These are phyloP conservation scores for Mrakia blollopis DNA, from an alignment of 768 basidiomycete genomes.

Conservation along the genomic window DNA sequence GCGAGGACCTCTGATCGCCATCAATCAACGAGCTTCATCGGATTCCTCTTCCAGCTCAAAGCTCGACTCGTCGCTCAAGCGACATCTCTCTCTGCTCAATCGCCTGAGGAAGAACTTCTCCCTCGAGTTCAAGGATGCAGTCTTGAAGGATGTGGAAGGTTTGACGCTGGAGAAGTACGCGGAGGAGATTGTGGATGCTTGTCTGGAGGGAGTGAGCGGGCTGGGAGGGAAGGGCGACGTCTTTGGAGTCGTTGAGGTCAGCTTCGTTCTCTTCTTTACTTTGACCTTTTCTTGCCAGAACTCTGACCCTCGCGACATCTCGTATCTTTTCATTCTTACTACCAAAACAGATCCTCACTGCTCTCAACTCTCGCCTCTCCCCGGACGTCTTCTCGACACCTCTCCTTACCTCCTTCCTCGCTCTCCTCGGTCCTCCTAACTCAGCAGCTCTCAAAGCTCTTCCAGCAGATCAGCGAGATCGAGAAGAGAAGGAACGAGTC, in stretches of 20 bases:
- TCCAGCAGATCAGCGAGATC: slow-evolving; percentile 77
- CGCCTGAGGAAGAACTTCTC: slow-evolving; percentile 77
- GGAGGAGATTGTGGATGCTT: slow-evolving; percentile 84
- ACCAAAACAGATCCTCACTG: slow-evolving; percentile 66
- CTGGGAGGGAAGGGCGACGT: slow-evolving; percentile 52
- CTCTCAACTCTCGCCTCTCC: slow-evolving; percentile 81
- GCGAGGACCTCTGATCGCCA: not conserved
- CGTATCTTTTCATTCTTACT: not conserved
- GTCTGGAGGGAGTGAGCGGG: slow-evolving; percentile 67
- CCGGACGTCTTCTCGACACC: slow-evolving; percentile 64
- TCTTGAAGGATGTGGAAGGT: slow-evolving; percentile 85
- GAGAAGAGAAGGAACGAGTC: slow-evolving; percentile 77
- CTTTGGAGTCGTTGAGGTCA: slow-evolving; percentile 63
- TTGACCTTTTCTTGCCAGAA: not conserved
- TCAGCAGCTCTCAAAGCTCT: slow-evolving; percentile 55
- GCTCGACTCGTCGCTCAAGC: slow-evolving; percentile 89
- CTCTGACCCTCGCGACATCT: not conserved
- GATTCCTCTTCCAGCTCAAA: not conserved
- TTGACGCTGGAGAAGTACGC: slow-evolving; percentile 91
- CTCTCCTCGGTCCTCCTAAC: slow-evolving; percentile 44
- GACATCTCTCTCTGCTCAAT: slow-evolving; percentile 93
- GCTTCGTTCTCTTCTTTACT: slow-evolving; percentile 27
- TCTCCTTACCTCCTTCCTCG: slow-evolving; percentile 56
- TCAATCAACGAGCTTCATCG: slow-evolving; percentile 2
- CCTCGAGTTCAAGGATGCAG: slow-evolving; percentile 55